These are phyloP conservation scores for Didymella segeticola DNA, from an alignment of 2,329 filamentous ascomycete species.

Conservation along the genomic window DNA sequence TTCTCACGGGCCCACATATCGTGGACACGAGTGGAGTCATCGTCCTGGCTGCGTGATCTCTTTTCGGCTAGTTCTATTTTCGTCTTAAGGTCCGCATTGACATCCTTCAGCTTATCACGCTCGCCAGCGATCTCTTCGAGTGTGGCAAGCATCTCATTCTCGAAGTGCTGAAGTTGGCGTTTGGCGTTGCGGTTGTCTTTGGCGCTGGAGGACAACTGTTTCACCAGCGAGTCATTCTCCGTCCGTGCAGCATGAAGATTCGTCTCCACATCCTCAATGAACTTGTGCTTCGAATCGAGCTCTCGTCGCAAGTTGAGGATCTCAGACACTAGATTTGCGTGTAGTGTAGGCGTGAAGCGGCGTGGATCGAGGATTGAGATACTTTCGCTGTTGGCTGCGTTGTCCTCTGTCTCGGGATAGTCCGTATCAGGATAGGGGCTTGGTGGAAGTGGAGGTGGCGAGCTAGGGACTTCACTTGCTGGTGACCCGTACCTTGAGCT, in stretches of 20 bases:
- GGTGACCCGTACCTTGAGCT: slow-evolving; percentile 65
- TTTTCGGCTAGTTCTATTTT: slow-evolving; percentile 81
- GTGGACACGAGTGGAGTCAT: slow-evolving; percentile 80
- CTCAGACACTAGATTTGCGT: slow-evolving; percentile 93
- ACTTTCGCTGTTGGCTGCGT: slow-evolving; percentile 64
- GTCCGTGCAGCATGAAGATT: slow-evolving; percentile 72
- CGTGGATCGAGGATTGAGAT: slow-evolving; percentile 84
- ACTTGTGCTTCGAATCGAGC: slow-evolving; percentile 84
- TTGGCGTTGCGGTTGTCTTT: slow-evolving; percentile 84
- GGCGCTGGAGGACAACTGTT: slow-evolving; percentile 65
- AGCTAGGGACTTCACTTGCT: slow-evolving; percentile 69
- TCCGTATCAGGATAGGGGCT: slow-evolving; percentile 53
- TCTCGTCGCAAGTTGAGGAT: slow-evolving; percentile 87
- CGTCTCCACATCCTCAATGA: slow-evolving; percentile 84
- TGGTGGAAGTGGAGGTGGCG: slow-evolving; percentile 63
- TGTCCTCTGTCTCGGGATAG: slow-evolving; percentile 53
- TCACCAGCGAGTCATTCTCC: slow-evolving; percentile 76
- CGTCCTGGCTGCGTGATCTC: slow-evolving; percentile 78
- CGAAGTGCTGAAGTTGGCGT: slow-evolving; percentile 83
- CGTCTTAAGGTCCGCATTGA: slow-evolving; percentile 72
- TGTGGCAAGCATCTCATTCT: slow-evolving; percentile 86
- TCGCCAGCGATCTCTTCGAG: slow-evolving; percentile 84
- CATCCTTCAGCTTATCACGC: slow-evolving; percentile 81
- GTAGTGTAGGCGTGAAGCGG: slow-evolving; percentile 91
- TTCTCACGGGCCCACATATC: slow-evolving; percentile 84